phyloP scores from a whole-genome alignment of 2,329 filamentous ascomycete species.

The Fusarium odoratissimum region DNA sequence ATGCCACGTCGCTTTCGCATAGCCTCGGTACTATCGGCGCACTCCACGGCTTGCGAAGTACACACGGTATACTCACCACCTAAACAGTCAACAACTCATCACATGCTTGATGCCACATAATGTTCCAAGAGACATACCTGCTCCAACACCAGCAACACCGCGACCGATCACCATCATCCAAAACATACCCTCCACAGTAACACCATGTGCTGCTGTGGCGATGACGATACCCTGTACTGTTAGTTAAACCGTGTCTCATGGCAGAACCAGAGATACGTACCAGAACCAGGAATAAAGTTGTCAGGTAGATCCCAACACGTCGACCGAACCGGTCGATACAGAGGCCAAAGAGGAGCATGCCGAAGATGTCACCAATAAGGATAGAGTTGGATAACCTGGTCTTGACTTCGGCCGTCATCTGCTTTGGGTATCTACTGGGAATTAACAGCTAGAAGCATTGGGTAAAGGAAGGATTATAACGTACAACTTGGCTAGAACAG shows the following conservation, averaged over 20 bases:
- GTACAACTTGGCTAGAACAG: neutral
- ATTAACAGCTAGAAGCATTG: rapidly evolving
- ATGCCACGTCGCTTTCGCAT: neutral
- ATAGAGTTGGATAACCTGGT: neutral
- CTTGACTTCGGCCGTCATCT: neutral
- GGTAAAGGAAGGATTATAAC: rapidly evolving
- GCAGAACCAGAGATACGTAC: neutral
- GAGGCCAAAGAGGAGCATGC: neutral
- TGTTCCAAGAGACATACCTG: neutral
- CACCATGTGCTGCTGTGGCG: neutral
- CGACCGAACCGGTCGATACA: neutral
- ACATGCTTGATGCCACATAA: neutral
- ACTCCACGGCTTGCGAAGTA: neutral
- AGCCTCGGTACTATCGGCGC: neutral
- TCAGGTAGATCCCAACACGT: neutral
- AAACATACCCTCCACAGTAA: neutral
- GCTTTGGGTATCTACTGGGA: neutral
- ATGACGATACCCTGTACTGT: neutral
- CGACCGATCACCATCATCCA: conserved; percentile 3
- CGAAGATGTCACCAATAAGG: neutral
- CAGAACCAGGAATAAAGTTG: neutral
- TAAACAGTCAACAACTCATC: neutral
- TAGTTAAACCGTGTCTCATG: rapidly evolving
- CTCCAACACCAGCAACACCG: neutral
- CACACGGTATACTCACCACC: neutral